These are phyloP conservation scores for Pyrenophora seminiperda DNA, from an alignment of 2,329 filamentous ascomycete species.

Conservation along the genomic window DNA sequence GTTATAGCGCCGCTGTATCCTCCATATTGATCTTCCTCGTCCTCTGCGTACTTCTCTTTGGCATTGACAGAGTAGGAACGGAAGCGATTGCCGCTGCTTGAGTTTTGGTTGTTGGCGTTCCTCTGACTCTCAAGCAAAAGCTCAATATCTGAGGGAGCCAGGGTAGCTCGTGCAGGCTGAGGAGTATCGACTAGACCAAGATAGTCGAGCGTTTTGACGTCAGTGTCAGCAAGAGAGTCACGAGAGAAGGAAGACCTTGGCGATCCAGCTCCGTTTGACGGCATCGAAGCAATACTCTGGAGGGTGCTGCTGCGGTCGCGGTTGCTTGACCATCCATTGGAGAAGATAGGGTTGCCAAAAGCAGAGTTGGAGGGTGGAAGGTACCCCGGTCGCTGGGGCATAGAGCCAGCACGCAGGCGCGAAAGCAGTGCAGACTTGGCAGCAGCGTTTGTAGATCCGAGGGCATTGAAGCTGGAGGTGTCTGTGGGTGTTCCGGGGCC, in stretches of 20 bases:
- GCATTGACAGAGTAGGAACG: conserved; percentile 98
- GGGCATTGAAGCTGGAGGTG: conserved; percentile 49
- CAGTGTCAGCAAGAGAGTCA: conserved; percentile 82
- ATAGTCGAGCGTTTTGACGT: conserved; percentile 94
- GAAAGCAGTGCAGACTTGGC: conserved; percentile 77
- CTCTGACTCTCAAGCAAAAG: conserved; percentile 57
- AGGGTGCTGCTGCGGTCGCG: conserved; percentile 87
- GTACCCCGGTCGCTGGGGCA: conserved; percentile 84
- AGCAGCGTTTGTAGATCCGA: conserved; percentile 53
- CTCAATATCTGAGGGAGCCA: conserved; percentile 66
- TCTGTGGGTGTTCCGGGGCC: conserved; percentile 51
- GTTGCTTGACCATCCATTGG: conserved; percentile 79
- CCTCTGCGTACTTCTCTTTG: conserved; percentile 94
- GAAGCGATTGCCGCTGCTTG: conserved; percentile 80
- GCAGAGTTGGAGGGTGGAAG: conserved; percentile 62
- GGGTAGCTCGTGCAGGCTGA: conserved; percentile 74
- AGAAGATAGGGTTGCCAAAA: conserved; percentile 88
- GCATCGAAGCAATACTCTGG: conserved; percentile 86
- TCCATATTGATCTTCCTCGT: conserved; percentile 76
- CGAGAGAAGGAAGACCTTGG: conserved; percentile 84
- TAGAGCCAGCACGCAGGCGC: conserved; percentile 86
- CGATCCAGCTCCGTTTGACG: conserved; percentile 83
- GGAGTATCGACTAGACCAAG: conserved; percentile 93
- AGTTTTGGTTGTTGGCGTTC: conserved; percentile 61
- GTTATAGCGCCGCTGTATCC: conserved; percentile 65